Percentiles rank a stretch among this genome's conserved stretches.
Conservation (phyloP, 176 grass and related monocot genomes). For the Elaeis guineensis region DNA sequence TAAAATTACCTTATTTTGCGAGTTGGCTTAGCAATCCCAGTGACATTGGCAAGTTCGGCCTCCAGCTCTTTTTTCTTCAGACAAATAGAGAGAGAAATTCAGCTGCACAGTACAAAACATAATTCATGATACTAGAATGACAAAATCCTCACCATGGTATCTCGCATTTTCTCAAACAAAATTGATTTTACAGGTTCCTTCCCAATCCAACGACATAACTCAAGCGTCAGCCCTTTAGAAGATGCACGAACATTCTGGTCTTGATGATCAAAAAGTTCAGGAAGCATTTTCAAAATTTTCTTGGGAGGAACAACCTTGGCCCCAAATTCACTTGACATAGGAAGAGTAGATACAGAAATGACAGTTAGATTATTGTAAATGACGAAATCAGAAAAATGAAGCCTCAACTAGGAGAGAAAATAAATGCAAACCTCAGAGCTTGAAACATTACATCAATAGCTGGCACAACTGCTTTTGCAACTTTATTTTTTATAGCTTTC, state of each 20-base stretch:
- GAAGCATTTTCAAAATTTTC: conserved; percentile 98
- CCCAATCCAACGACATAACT: conserved; percentile 96
- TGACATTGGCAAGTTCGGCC: conserved; percentile 78
- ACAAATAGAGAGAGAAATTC: conserved; percentile 24
- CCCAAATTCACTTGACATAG: conserved; percentile 74
- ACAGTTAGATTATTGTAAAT: conserved; percentile 1
- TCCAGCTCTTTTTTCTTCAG: conserved; percentile 99
- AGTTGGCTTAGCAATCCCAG: conserved; percentile 67
- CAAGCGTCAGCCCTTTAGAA: conserved; percentile 93
- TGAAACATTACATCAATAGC: conserved; percentile 99
- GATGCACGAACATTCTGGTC: conserved; percentile 97
- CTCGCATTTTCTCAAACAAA: conserved; percentile 98
- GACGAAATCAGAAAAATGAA: conserved; percentile 1
- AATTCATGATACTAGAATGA: conserved; percentile 1
- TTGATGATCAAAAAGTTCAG: conserved; percentile 94
- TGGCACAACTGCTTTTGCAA: conserved; percentile 98
- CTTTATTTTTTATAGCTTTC: conserved; percentile 97
- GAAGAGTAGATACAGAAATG: conserved; percentile 5
- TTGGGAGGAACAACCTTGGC: conserved; percentile 83
- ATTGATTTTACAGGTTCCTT: conserved; percentile 95
- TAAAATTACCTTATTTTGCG: conserved; percentile 91
- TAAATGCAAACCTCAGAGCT: conserved; percentile 67
- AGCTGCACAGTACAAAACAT: conserved; percentile 1
- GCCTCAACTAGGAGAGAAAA: background rate
- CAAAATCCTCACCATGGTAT: conserved; percentile 71